phyloP scores from a whole-genome alignment of 495 filamentous ascomycete species.

The Trichoderma asperelloides region DNA sequence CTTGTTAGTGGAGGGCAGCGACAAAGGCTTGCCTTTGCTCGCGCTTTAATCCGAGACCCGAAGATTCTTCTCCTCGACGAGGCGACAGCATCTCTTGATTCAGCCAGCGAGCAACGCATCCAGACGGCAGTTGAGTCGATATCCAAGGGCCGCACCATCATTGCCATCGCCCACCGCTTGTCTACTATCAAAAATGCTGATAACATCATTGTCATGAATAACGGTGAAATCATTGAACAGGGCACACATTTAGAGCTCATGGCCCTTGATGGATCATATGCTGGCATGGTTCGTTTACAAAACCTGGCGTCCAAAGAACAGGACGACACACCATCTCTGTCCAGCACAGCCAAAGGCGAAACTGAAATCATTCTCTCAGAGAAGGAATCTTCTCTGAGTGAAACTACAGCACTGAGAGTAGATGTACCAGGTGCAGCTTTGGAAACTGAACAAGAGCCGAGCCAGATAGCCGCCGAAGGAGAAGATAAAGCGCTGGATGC shows the following conservation, averaged over 20 bases:
- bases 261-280: conserved; percentile 30
- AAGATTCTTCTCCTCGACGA: conserved; percentile 46
- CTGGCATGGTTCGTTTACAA: conserved; percentile 29
- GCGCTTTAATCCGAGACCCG: conserved; percentile 40
- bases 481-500: neutral
- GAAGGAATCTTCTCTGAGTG: neutral
- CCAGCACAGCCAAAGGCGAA: conserved; percentile 7
- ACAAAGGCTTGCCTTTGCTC: conserved; percentile 53
- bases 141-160: conserved; percentile 49
- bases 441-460: neutral
- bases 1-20: conserved; percentile 49
- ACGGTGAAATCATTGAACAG: conserved; percentile 47
- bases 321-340: neutral
- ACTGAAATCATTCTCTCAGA: neutral
- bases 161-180: conserved; percentile 66
- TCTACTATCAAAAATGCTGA: conserved; percentile 54
- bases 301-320: conserved; percentile 19
- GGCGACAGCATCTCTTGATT: conserved; percentile 46
- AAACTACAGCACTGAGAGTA: neutral
- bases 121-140: conserved; percentile 42
- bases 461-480: neutral
- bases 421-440: neutral
- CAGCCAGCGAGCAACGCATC: conserved; percentile 43
- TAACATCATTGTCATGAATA: conserved; percentile 52
- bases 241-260: conserved; percentile 38